Percentiles rank a stretch among this genome's conserved stretches.
Conservation (phyloP, 129 eudicot species). For the Artemisia annua region DNA sequence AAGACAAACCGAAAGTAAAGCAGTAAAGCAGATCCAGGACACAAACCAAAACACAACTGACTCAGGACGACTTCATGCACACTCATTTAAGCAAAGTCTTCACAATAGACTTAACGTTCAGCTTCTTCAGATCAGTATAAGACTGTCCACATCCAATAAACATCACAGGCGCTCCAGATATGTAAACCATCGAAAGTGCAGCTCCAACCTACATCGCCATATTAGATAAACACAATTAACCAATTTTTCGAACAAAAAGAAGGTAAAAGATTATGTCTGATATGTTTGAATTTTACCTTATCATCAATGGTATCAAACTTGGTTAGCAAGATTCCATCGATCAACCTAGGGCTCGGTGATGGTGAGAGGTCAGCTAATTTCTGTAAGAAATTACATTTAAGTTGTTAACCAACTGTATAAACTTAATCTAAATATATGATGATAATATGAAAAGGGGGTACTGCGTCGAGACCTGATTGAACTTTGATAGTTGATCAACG, state of each 20-base stretch:
- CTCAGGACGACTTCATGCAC: conserved; percentile 1
- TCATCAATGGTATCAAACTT: conserved; percentile 97
- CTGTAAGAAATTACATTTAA: conserved; percentile 44
- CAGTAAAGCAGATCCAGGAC: conserved; percentile 17
- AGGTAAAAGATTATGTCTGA: background rate
- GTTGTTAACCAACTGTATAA: background rate
- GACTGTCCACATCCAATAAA: conserved; percentile 98
- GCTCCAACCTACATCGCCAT: conserved; percentile 77
- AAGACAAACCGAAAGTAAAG: conserved; percentile 13
- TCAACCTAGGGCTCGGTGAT: conserved; percentile 82
- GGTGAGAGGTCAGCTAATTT: conserved; percentile 87
- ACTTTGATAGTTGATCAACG: conserved; percentile 91
- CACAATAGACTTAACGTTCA: conserved; percentile 86
- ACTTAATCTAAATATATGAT: background rate
- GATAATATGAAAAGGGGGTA: background rate
- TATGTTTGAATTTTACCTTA: conserved; percentile 46
- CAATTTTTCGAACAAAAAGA: background rate
- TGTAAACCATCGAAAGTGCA: conserved; percentile 96
- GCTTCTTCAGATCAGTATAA: conserved; percentile 91
- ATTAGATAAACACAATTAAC: conserved; percentile 6
- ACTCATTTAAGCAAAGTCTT: conserved; percentile 85
- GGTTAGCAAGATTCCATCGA: conserved; percentile 96
- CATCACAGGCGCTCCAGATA: conserved; percentile 98
- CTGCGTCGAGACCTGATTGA: conserved; percentile 65
- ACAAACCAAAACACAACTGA: conserved; percentile 1